Conservation (phyloP, 2,329 filamentous ascomycete species). For the Scedosporium boydii region DNA sequence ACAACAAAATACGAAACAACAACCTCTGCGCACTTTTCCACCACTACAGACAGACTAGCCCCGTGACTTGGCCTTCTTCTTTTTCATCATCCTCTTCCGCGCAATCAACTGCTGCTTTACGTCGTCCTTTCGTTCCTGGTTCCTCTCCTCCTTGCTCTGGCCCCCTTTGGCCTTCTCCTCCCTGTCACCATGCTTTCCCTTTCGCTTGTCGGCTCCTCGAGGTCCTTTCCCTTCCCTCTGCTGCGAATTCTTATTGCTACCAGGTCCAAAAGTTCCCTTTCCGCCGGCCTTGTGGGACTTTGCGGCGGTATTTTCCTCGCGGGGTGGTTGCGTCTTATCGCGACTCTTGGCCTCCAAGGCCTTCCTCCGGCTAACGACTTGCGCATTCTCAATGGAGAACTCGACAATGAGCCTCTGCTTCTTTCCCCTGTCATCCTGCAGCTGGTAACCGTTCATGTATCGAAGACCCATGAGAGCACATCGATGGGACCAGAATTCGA, state of each 20-base stretch:
- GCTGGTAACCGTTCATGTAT: constrained; percentile 75
- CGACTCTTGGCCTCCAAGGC: constrained; percentile 3
- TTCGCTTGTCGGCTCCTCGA: neutral
- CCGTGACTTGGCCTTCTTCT: constrained; percentile 46
- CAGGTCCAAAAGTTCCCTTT: neutral
- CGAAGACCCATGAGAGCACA: constrained; percentile 90
- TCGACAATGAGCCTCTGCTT: constrained; percentile 89
- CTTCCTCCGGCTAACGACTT: constrained; percentile 75
- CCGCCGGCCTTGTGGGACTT: neutral
- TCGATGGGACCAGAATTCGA: constrained; percentile 90
- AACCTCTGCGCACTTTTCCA: neutral
- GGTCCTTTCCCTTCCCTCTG: neutral
- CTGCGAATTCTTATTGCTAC: neutral
- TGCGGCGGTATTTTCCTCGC: neutral
- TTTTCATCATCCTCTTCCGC: constrained; percentile 71
- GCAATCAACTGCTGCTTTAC: constrained; percentile 69
- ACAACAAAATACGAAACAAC: neutral
- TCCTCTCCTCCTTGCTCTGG: constrained; percentile 20
- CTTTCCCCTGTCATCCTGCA: constrained; percentile 56
- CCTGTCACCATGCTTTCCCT: neutral
- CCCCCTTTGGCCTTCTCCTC: constrained; percentile 13
- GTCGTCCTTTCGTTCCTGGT: constrained; percentile 35
- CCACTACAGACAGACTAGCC: constrained; percentile 8
- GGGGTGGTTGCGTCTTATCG: neutral
- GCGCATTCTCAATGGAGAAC: constrained; percentile 96